Base-by-base conservation (phyloP, 2,329 filamentous ascomycete species). In the Talaromyces sp. region DNA sequence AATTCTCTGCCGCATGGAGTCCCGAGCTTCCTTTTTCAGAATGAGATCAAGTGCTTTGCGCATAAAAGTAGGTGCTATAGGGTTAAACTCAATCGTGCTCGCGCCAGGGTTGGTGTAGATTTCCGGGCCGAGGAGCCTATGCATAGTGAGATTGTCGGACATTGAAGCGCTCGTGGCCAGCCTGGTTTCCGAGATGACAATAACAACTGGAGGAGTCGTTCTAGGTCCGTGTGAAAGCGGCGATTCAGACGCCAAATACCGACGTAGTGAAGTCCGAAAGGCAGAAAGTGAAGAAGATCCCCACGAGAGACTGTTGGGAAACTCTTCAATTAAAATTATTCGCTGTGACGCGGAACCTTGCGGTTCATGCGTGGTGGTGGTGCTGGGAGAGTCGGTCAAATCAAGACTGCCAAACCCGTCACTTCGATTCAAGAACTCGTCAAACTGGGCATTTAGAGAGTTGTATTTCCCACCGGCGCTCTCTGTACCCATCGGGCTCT, bases 131-230 rank as follows among this genome's bases (percentile, higher is more conserved):
- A 99, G 85, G 18, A 99, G 79, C 28, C 93, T 87, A 77, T 98
- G 91, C 0, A 92, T 92, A 0, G 95, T 99, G 69, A 98, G 92
- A 74, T 91, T 97, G 71, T 98, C 93, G 12, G 91, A 87, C 9
- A 90, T 87, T 1, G 92, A 89, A 3, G 91, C 93, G 7, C 88
- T 92, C 1, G 92, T 95, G 0, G 91, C 94, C 16, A 96, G 79
- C 14, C 96, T 80, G 0, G 92, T 96, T 75, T 99, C 95, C 0
- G 95, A 97, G 57, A 99, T 87, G 62, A 99, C 85, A 79, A 99
- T 88, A 34, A 99, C 85, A 40, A 98, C 82, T 0, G 95, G 95
- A 1, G 85, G 87, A 30, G 87, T 79, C 9, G 81, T 75, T 3
- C 83, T 81, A 34, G 30, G 18, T 5, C 23, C 53, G 10, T 16